Conservation (phyloP, 1,284 basidiomycete species). For the Polyporus tsugae region DNA sequence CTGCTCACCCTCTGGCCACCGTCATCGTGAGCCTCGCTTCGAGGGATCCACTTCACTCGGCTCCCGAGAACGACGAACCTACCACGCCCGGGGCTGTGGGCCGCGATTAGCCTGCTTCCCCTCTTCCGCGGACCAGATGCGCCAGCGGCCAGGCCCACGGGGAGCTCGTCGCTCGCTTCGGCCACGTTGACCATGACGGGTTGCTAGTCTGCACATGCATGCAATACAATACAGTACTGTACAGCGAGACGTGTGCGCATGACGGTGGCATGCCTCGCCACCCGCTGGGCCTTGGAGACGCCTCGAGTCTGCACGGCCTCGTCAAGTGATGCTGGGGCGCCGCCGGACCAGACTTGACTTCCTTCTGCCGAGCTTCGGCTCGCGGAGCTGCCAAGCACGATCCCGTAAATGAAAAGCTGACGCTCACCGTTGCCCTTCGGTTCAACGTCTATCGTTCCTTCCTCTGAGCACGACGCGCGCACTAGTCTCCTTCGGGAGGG, state of each 20-base stretch:
- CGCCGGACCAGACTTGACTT: neutral
- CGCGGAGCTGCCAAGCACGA: slow-evolving; percentile 14
- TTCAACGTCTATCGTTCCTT: neutral
- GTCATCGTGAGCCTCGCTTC: neutral
- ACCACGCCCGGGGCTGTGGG: slow-evolving; percentile 12
- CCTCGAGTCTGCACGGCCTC: slow-evolving; percentile 7
- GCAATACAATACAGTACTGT: neutral
- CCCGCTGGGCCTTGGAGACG: slow-evolving; percentile 1
- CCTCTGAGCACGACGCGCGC: slow-evolving; percentile 3
- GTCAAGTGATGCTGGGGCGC: slow-evolving; percentile 12
- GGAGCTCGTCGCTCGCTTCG: neutral
- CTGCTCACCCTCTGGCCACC: neutral
- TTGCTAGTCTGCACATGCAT: neutral
- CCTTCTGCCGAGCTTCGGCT: slow-evolving; percentile 25
- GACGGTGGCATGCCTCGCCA: neutral
- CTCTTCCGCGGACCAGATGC: slow-evolving; percentile 16
- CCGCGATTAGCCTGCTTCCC: slow-evolving; percentile 14
- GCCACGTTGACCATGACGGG: slow-evolving; percentile 15
- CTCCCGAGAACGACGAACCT: slow-evolving; percentile 17
- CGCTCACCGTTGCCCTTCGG: neutral
- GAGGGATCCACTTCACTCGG: neutral
- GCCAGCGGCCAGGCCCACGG: neutral
- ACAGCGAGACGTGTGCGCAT: slow-evolving; percentile 13
- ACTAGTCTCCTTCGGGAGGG: slow-evolving; percentile 17
- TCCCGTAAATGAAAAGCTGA: slow-evolving; percentile 23